phyloP scores from a whole-genome alignment of 1,139 yeast genomes.

The Pichia sp. region DNA sequence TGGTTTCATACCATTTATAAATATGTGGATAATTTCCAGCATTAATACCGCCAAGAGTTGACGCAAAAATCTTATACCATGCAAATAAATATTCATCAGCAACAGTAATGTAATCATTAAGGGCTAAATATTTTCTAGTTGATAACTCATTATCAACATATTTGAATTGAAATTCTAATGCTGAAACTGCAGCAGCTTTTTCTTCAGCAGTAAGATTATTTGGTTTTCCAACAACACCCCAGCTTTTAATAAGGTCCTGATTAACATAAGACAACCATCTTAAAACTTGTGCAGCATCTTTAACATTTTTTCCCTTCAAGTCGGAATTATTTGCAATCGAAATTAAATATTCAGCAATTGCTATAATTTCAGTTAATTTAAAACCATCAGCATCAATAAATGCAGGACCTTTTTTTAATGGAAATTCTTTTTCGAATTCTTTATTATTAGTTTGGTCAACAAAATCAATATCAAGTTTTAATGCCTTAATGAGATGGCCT shows the following conservation, averaged over 20 bases:
- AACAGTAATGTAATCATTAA: conserved; percentile 3
- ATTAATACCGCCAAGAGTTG: background rate
- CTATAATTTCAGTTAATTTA: conserved; percentile 27
- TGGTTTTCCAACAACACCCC: conserved; percentile 1
- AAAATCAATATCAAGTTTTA: conserved; percentile 37
- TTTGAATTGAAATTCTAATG: background rate
- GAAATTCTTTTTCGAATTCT: conserved; percentile 11
- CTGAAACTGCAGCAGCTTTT: background rate
- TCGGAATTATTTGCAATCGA: conserved; percentile 13
- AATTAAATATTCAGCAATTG: conserved; percentile 26
- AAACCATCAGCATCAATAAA: conserved; percentile 26
- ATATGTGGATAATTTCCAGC: conserved; percentile 10
- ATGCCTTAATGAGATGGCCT: conserved; percentile 13
- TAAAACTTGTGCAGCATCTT: conserved; percentile 26
- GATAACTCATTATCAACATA: conserved; percentile 10
- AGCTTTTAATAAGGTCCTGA: conserved; percentile 20
- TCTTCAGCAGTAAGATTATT: too few species aligned
- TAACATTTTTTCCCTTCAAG: conserved; percentile 20
- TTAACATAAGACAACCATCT: conserved; percentile 28
- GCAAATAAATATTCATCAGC: conserved; percentile 6
- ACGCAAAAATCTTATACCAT: background rate
- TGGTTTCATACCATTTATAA: conserved; percentile 17
- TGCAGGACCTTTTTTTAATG: conserved; percentile 30
- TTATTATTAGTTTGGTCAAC: conserved; percentile 15
- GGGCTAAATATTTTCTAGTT: conserved; percentile 2